These are phyloP conservation scores for Erigeron canadensis DNA, from an alignment of 129 eudicot species.

Conservation along the genomic window DNA sequence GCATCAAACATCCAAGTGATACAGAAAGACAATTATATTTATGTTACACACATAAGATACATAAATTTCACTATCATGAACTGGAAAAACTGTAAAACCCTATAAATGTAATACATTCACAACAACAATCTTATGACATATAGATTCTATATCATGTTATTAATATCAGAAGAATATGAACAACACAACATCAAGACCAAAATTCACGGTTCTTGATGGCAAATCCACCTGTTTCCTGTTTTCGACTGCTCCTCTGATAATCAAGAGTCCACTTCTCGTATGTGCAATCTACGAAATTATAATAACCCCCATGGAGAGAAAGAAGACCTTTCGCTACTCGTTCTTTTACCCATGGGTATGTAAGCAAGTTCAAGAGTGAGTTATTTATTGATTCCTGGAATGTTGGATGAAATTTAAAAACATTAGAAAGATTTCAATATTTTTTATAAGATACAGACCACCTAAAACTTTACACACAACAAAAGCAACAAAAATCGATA, in stretches of 20 bases:
- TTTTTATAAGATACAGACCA: neutral
- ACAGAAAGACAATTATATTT: neutral
- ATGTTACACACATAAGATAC: constrained; percentile 18
- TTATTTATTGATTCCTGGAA: constrained; percentile 87
- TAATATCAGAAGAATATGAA: constrained; percentile 3
- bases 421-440: constrained; percentile 1
- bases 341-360: constrained; percentile 95
- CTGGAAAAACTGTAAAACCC: constrained; percentile 10
- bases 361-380: constrained; percentile 74
- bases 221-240: constrained; percentile 33
- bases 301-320: constrained; percentile 91
- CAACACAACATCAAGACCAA: constrained; percentile 55
- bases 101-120: constrained; percentile 6
- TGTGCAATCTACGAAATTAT: constrained; percentile 77
- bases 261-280: constrained; percentile 96
- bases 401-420: constrained; percentile 11
- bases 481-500: neutral
- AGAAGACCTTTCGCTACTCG: constrained; percentile 65
- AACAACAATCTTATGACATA: constrained; percentile 18
- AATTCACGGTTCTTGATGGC: constrained; percentile 62
- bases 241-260: constrained; percentile 34
- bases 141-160: neutral
- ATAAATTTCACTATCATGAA: constrained; percentile 19
- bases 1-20: constrained; percentile 6
- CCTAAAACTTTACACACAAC: neutral